Evolutionary conservation across 495 filamentous ascomycete species (phyloP).

Genomic region (Arthonia radiata): DNA sequence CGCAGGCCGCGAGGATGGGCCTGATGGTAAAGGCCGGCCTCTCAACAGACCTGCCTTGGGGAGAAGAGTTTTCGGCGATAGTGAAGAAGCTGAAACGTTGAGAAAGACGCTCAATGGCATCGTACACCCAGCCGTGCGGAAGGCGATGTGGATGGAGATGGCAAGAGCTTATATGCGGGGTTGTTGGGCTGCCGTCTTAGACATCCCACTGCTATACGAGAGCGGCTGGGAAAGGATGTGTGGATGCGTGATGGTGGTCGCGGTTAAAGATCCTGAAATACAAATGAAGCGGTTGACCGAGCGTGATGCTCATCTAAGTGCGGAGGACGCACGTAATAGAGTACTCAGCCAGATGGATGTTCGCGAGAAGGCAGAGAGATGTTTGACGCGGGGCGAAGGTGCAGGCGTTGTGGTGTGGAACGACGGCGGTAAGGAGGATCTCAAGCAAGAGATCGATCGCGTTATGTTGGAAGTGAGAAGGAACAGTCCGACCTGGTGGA

Average conservation of each 20-base stretch:
- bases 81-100: conserved; percentile 70
- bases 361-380: conserved; percentile 50
- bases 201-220: conserved; percentile 83
- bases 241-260: conserved; percentile 64
- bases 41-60: conserved; percentile 60
- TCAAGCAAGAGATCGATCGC: conserved; percentile 34
- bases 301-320: conserved; percentile 44
- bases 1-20: conserved; percentile 9
- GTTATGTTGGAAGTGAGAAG: conserved; percentile 35
- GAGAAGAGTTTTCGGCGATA: conserved; percentile 39
- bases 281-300: conserved; percentile 56
- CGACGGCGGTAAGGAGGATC: conserved; percentile 42
- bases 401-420: conserved; percentile 68
- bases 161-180: conserved; percentile 41
- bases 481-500: conserved; percentile 58
- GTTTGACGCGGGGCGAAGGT: conserved; percentile 31
- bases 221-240: conserved; percentile 56
- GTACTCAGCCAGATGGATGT: conserved; percentile 69
- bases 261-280: conserved; percentile 40
- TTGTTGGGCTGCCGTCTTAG: conserved; percentile 69
- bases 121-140: no score
- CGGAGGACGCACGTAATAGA: conserved; percentile 58
- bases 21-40: conserved; percentile 17
- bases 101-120: no score
- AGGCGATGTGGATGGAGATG: no score